A percentile compares a stretch with the other conserved stretches of the same genome.
Evolutionary conservation across 1,139 yeast genomes (phyloP).

Genomic region (Kurtzmaniella quercitrusa): DNA sequence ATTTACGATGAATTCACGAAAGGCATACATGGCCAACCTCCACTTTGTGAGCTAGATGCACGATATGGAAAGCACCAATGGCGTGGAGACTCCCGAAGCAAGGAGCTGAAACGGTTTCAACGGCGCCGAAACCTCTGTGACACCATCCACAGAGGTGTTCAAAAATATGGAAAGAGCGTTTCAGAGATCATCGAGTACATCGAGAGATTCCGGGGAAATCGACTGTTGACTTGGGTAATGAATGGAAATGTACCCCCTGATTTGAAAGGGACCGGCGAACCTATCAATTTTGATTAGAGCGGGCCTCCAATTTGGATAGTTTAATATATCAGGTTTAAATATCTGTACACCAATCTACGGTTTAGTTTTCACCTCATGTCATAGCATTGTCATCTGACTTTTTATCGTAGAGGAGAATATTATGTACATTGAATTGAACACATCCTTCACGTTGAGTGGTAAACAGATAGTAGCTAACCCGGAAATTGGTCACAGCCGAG

Average conservation of each 20-base stretch:
- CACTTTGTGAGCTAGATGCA: slow-evolving; percentile 41
- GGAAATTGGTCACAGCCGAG: no score
- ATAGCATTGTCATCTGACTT: no score
- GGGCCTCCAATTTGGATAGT: neutral
- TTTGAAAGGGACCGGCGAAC: slow-evolving; percentile 10
- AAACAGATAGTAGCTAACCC: no score
- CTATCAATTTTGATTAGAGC: neutral
- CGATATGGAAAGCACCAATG: slow-evolving; percentile 44
- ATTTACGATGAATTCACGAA: slow-evolving; percentile 45
- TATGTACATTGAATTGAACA: no score
- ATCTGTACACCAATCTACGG: no score
- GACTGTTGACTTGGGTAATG: slow-evolving; percentile 48
- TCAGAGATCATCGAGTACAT: slow-evolving; percentile 42
- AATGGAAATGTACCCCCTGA: slow-evolving; percentile 45
- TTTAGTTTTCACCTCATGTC: no score
- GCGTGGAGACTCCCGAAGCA: slow-evolving; percentile 48
- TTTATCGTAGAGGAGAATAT: no score
- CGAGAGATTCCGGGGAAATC: slow-evolving; percentile 42
- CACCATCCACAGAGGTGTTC: slow-evolving; percentile 40
- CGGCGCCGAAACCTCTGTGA: slow-evolving; percentile 44
- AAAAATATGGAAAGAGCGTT: slow-evolving; percentile 36
- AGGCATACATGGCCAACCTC: slow-evolving; percentile 45
- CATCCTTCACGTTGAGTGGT: no score
- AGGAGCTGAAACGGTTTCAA: slow-evolving; percentile 43
- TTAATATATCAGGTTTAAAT: neutral